Evolutionary conservation across 305 asterid species (phyloP).

Genomic region (Fraxinus platypoda): DNA sequence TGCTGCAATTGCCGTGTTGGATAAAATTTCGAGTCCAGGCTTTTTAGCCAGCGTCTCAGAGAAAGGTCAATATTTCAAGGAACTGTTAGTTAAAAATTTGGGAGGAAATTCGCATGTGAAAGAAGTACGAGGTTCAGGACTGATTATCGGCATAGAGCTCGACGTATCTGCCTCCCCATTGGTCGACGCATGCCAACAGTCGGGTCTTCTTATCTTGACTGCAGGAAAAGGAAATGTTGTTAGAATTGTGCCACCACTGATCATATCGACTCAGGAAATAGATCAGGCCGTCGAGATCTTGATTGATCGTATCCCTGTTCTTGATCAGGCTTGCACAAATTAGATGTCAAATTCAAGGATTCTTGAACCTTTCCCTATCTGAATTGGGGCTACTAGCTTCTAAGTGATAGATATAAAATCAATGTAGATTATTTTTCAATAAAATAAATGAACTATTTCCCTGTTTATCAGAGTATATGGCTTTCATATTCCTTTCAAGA

Average conservation of each 20-base stretch:
- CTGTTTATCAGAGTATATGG: neutral
- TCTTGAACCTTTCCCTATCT: neutral
- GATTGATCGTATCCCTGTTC: constrained; percentile 51
- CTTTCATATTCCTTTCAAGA: neutral
- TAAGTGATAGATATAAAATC: neutral
- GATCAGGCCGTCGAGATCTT: constrained; percentile 59
- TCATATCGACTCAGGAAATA: constrained; percentile 68
- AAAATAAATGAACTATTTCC: neutral
- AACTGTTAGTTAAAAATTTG: constrained; percentile 43
- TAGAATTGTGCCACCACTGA: constrained; percentile 85
- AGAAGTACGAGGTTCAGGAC: constrained; percentile 79
- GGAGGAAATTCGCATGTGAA: constrained; percentile 66
- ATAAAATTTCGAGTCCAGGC: constrained; percentile 63
- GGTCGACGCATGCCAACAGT: constrained; percentile 69
- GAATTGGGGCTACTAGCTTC: neutral
- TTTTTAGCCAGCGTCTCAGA: constrained; percentile 59
- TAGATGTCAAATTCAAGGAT: constrained; percentile 4
- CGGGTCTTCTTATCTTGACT: constrained; percentile 78
- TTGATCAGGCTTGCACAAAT: constrained; percentile 39
- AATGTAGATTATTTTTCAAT: neutral
- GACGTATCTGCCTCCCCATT: constrained; percentile 72
- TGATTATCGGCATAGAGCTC: constrained; percentile 80
- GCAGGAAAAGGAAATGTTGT: constrained; percentile 93
- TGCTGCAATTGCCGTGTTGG: constrained; percentile 70
- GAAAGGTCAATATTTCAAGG: constrained; percentile 68